Evolutionary conservation across 2,329 filamentous ascomycete species (phyloP).

Genomic region (Xylariaceae sp.): DNA sequence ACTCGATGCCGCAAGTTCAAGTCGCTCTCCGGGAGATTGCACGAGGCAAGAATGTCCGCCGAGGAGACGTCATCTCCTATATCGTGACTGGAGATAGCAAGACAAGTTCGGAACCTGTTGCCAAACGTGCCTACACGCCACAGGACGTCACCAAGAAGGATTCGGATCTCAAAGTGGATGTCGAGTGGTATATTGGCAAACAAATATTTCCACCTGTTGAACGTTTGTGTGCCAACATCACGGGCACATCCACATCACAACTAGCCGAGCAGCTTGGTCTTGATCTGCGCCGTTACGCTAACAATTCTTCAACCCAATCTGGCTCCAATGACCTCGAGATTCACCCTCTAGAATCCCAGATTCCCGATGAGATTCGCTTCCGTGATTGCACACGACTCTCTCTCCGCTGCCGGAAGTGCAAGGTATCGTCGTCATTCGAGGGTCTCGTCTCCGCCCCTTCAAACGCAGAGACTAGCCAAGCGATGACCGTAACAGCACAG

Average conservation of each 20-base stretch:
- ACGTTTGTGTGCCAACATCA: constrained; percentile 94
- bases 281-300: constrained; percentile 85
- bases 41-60: constrained; percentile 85
- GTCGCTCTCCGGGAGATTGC: constrained; percentile 89
- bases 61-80: constrained; percentile 95
- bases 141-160: constrained; percentile 83
- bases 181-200: constrained; percentile 98
- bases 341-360: constrained; percentile 90
- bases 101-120: constrained; percentile 68
- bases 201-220: constrained; percentile 98
- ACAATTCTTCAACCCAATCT: constrained; percentile 56
- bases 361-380: constrained; percentile 90
- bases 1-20: constrained; percentile 96
- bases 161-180: constrained; percentile 79
- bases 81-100: constrained; percentile 81
- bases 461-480: constrained; percentile 35
- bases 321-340: constrained; percentile 72
- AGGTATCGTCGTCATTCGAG: constrained; percentile 73
- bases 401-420: constrained; percentile 84
- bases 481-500: constrained; percentile 63
- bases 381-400: constrained; percentile 77
- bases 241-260: constrained; percentile 86
- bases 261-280: constrained; percentile 93
- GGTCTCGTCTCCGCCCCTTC: constrained; percentile 68
- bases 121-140: constrained; percentile 88